Base-by-base conservation (phyloP, 176 grass and related monocot genomes). In the Oryza longistaminata region DNA sequence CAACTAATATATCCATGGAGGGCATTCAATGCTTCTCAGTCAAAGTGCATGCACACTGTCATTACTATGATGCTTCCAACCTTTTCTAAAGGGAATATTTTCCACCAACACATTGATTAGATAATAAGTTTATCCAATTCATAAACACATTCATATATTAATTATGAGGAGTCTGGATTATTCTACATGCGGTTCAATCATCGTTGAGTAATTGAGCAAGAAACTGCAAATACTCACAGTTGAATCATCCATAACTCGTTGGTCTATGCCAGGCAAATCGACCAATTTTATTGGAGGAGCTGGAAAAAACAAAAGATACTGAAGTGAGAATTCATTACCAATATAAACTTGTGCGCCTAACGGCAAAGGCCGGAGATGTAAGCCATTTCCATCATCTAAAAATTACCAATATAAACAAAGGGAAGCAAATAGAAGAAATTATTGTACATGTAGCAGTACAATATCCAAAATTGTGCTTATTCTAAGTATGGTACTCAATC, bases 261-360 rank as follows among this genome's bases (percentile, higher is more conserved):
- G 96, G 81, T 99, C 93, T 86, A 99, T 88, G 25, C 96, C 96
- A 49, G 96, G 96, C 83, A 99, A 92, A 89, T 99, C 96, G 77
- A 96, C 91, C 88, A 99, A 92, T 82, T 99, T 99, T 65, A 99
- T 67, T n/a, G 96, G 86, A 85, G 96, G 96, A 86, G 96, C 96
- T 99, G 93, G 75, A 68, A 40, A 81, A 66, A 69, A 22, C 48
- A 68, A 3, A 43, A 90, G 35, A 42, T 2, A 67, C 13, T 77
- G 52, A 22, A 26, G 62, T 74, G 53, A 75, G 71, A 85, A 76
- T 73, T 62, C 29, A 72, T 80, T 78, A 55, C 55, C 27, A 68
- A 43, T 58, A 27, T 7, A 40, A 76, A 80, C 39, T 40, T 40
- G 39, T 40, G 39, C 1, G 39, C 6, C 39, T 40, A 8, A 40